Conservation (phyloP, 2,329 filamentous ascomycete species). For the Botrytis deweyae region DNA sequence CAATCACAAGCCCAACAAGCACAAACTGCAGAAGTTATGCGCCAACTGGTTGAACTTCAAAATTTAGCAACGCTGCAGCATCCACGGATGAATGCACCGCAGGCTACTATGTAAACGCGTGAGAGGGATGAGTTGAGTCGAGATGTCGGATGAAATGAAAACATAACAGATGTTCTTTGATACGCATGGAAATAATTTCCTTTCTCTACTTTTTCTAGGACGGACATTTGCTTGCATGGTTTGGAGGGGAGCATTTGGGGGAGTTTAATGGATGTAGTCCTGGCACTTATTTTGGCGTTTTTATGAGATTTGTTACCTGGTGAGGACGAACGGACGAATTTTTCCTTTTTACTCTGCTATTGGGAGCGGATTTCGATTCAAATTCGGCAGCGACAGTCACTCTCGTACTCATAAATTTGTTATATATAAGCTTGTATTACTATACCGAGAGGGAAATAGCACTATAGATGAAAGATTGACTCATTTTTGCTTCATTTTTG, state of each 20-base stretch:
- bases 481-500: neutral
- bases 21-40: constrained; percentile 22
- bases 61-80: constrained; percentile 18
- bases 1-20: constrained; percentile 17
- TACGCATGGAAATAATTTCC: neutral
- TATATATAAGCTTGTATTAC: neutral
- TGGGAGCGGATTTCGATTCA: neutral
- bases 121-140: neutral
- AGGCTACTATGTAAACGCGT: constrained; percentile 17
- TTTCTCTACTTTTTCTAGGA: neutral
- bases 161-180: constrained; percentile 3
- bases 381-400: neutral
- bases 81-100: constrained; percentile 20
- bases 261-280: constrained; percentile 18
- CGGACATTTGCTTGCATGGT: neutral
- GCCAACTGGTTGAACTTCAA: constrained; percentile 22
- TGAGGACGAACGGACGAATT: neutral
- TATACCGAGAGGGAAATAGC: neutral
- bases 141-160: neutral
- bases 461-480: neutral
- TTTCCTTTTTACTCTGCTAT: neutral
- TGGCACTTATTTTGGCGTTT: constrained; percentile 18
- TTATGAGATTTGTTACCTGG: neutral
- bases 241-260: constrained; percentile 19
- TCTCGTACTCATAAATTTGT: constrained; percentile 1